Percentiles rank a stretch among this genome's conserved stretches.
Conservation (phyloP, 805 yeast genomes). For the Candida xyloterini region DNA sequence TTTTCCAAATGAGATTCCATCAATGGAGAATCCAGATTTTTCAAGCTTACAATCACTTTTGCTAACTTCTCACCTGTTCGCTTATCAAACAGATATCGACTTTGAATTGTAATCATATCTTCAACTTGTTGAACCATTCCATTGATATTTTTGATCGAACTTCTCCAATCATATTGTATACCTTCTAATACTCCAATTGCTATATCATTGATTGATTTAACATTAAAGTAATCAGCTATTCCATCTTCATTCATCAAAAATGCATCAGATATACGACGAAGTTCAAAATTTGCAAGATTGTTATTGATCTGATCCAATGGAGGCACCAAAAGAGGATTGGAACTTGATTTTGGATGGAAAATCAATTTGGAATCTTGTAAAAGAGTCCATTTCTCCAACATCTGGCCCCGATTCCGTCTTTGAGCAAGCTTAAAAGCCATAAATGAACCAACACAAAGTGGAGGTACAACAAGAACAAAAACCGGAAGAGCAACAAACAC, state of each 20-base stretch:
- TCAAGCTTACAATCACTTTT: constrained; percentile 22
- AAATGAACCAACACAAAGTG: constrained; percentile 29
- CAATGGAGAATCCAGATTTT: constrained; percentile 18
- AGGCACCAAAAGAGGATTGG: constrained; percentile 16
- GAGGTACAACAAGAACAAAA: constrained; percentile 31
- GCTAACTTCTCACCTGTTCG: constrained; percentile 26
- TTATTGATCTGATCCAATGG: constrained; percentile 29
- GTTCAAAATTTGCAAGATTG: constrained; percentile 31
- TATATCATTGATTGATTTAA: constrained; percentile 21
- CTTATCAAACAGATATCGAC: constrained; percentile 28
- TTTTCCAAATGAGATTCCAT: constrained; percentile 26
- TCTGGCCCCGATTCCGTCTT: constrained; percentile 13
- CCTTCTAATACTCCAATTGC: constrained; percentile 32
- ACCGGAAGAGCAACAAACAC: constrained; percentile 34
- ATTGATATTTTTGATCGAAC: constrained; percentile 16
- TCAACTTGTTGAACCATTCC: constrained; percentile 24
- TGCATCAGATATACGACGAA: constrained; percentile 31
- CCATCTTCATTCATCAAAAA: constrained; percentile 31
- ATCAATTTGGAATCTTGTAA: constrained; percentile 26
- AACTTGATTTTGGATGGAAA: constrained; percentile 20
- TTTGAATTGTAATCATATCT: constrained; percentile 28
- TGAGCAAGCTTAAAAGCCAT: constrained; percentile 16
- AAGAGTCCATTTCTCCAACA: constrained; percentile 23
- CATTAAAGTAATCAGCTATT: constrained; percentile 25
- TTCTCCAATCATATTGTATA: constrained; percentile 26